Percentiles rank a stretch among this genome's conserved stretches.
Evolutionary conservation across 345 rosid genomes (phyloP).

Genomic region (Hypericum androsaemum): DNA sequence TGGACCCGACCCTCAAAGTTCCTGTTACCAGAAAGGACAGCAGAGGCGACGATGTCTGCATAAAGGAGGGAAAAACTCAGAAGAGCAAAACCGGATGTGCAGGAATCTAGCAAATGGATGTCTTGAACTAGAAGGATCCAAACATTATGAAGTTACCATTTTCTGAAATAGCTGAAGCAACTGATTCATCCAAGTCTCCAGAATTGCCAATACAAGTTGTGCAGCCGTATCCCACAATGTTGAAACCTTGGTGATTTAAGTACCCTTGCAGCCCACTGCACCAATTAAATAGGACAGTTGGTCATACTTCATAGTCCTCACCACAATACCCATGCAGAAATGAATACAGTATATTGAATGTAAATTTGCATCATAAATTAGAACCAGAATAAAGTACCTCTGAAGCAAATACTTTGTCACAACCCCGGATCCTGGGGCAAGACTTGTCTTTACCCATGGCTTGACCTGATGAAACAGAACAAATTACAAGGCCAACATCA

Average conservation of each 20-base stretch:
- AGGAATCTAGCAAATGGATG: neutral
- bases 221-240: conserved; percentile 96
- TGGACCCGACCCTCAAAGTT: conserved; percentile 99
- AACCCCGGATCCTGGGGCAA: conserved; percentile 99
- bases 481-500: neutral
- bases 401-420: conserved; percentile 77
- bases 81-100: neutral
- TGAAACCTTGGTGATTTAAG: conserved; percentile 81
- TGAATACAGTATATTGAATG: neutral
- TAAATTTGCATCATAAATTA: neutral
- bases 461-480: conserved; percentile 51
- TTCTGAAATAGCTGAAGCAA: conserved; percentile 85
- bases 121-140: neutral
- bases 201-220: conserved; percentile 99
- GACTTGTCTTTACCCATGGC: conserved; percentile 98
- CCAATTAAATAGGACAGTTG: conserved; percentile 8
- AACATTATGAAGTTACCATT: conserved; percentile 47
- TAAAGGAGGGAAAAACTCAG: conserved; percentile 1
- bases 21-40: conserved; percentile 93
- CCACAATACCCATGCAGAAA: neutral
- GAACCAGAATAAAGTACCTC: conserved; percentile 34
- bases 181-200: conserved; percentile 87
- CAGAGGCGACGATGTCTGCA: conserved; percentile 86
- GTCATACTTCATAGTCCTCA: neutral
- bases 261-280: conserved; percentile 89